phyloP scores from a whole-genome alignment of 2,329 filamentous ascomycete species.

The Pseudogymnoascus sp. region DNA sequence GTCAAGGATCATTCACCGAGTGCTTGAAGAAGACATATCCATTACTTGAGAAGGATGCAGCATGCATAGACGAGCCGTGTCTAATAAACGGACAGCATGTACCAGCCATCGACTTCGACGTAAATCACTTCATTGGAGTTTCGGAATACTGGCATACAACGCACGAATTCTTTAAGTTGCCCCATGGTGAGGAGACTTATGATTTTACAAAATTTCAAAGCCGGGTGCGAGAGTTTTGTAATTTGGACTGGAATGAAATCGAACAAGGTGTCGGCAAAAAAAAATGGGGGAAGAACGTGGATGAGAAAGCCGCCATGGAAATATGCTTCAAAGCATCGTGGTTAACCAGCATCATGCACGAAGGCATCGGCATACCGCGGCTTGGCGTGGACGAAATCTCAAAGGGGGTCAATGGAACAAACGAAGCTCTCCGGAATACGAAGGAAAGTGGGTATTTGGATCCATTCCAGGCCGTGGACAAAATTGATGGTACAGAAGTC shows the following conservation, averaged over 20 bases:
- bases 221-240: slow-evolving; percentile 77
- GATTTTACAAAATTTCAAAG: slow-evolving; percentile 85
- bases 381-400: slow-evolving; percentile 63
- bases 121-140: slow-evolving; percentile 96
- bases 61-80: slow-evolving; percentile 76
- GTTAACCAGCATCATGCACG: slow-evolving; percentile 93
- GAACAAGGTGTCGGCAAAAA: slow-evolving; percentile 53
- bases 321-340: slow-evolving; percentile 98
- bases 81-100: slow-evolving; percentile 86
- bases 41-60: slow-evolving; percentile 78
- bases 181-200: slow-evolving; percentile 69
- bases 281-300: slow-evolving; percentile 68
- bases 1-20: slow-evolving; percentile 79
- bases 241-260: slow-evolving; percentile 72
- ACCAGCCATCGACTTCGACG: slow-evolving; percentile 89
- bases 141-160: slow-evolving; percentile 99
- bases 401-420: slow-evolving; percentile 42
- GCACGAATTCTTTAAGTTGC: slow-evolving; percentile 79
- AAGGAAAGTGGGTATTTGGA: slow-evolving; percentile 70
- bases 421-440: slow-evolving; percentile 46
- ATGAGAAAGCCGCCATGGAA: slow-evolving; percentile 65
- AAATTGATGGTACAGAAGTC: slow-evolving; percentile 83
- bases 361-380: slow-evolving; percentile 88
- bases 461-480: slow-evolving; percentile 86
- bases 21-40: slow-evolving; percentile 78